Percentiles rank a stretch among this genome's conserved stretches.
Evolutionary conservation across 106 monocot species (phyloP).

Genomic region (Platanthera zijinensis): DNA sequence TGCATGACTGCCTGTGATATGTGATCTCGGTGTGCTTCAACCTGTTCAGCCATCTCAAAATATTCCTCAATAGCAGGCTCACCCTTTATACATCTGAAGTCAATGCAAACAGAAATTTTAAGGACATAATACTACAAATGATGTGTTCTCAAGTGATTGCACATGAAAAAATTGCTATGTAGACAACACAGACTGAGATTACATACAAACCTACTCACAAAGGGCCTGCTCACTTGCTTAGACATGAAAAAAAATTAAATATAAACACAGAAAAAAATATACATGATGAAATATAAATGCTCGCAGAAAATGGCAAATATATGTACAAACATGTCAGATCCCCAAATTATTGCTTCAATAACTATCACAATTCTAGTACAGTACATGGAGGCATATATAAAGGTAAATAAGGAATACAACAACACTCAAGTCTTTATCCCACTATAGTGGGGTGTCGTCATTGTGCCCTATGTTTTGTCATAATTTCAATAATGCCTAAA

Average conservation of each 20-base stretch:
- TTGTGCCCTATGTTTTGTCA: too few species aligned
- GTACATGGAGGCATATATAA: too few species aligned
- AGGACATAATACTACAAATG: not conserved
- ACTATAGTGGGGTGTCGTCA: too few species aligned
- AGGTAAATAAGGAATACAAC: too few species aligned
- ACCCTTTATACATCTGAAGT: conserved; percentile 84
- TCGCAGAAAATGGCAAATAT: not conserved
- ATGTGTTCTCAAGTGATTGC: not conserved
- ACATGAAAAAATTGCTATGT: conserved; percentile 11
- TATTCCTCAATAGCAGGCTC: conserved; percentile 96
- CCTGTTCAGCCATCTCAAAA: conserved; percentile 56
- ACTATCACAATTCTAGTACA: too few species aligned
- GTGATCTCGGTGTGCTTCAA: conserved; percentile 45
- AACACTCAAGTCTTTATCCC: too few species aligned
- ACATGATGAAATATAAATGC: not conserved
- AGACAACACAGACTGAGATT: not conserved
- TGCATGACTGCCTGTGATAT: conserved; percentile 66
- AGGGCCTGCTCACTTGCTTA: not conserved
- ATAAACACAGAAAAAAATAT: not conserved
- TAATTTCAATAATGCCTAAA: too few species aligned
- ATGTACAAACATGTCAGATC: not conserved
- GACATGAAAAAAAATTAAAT: not conserved
- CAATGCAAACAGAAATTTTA: not conserved
- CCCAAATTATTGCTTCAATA: not conserved
- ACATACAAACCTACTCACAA: not conserved